Conservation (phyloP, 306 rosid genomes). For the Prunus persica region DNA sequence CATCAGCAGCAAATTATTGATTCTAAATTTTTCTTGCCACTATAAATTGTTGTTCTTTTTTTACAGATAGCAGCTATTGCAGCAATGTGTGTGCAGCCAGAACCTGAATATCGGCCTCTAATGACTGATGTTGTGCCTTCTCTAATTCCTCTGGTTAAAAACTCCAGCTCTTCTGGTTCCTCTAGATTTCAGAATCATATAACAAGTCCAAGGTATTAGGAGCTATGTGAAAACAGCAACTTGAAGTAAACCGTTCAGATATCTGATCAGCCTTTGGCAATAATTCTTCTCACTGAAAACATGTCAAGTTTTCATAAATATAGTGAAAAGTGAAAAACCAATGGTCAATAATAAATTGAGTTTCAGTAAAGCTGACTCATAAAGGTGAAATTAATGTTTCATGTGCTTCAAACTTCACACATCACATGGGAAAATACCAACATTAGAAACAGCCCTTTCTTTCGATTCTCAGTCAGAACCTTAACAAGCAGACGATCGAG, state of each 20-base stretch:
- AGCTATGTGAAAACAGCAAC: conserved; percentile 9
- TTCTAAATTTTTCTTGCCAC: conserved; percentile 7
- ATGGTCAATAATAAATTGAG: too few relatives aligned
- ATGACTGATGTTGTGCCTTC: conserved; percentile 96
- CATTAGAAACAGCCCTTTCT: neutral
- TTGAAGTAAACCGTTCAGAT: neutral
- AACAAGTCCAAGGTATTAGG: conserved; percentile 31
- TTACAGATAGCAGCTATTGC: conserved; percentile 88
- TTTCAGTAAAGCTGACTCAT: neutral
- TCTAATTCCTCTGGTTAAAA: conserved; percentile 67
- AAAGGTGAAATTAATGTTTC: neutral
- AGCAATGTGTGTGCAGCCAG: conserved; percentile 98
- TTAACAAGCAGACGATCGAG: neutral
- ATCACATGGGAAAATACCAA: neutral
- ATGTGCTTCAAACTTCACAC: neutral
- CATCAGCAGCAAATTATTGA: neutral
- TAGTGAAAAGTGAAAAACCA: too few relatives aligned
- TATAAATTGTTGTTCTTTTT: neutral
- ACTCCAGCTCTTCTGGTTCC: conserved; percentile 33
- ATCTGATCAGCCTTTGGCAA: neutral
- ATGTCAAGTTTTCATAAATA: too few relatives aligned
- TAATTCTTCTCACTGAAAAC: too few relatives aligned
- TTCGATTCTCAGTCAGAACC: too few relatives aligned
- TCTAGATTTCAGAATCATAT: conserved; percentile 57
- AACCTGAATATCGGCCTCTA: conserved; percentile 91